These are phyloP conservation scores for Coccinonectria pachysandricola DNA, from an alignment of 2,329 filamentous ascomycete genomes.

Conservation along the genomic window DNA sequence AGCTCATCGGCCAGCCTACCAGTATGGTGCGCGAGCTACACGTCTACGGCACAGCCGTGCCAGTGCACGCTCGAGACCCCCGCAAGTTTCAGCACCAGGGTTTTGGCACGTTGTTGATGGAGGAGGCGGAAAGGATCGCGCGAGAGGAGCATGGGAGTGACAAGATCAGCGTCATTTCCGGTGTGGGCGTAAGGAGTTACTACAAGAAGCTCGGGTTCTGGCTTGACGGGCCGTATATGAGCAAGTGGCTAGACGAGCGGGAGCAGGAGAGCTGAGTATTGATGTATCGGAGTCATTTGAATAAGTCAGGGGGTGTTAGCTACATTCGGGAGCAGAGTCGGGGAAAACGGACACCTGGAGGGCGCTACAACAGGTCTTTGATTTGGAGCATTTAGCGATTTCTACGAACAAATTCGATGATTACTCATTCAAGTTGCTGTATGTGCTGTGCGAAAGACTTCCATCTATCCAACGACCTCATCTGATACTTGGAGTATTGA, in stretches of 20 bases:
- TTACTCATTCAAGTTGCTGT: too few species aligned
- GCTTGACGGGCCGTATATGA: constrained; percentile 83
- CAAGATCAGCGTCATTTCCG: constrained; percentile 97
- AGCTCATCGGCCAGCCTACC: constrained; percentile 76
- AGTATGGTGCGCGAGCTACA: constrained; percentile 91
- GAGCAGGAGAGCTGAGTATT: constrained; percentile 12
- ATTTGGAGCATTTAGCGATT: too few species aligned
- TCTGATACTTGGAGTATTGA: too few species aligned
- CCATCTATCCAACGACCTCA: too few species aligned
- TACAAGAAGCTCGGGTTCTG: constrained; percentile 89
- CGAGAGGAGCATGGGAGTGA: constrained; percentile 85
- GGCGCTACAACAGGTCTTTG: too few species aligned
- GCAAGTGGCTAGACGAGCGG: constrained; percentile 49
- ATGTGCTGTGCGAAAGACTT: too few species aligned
- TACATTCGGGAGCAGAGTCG: too few species aligned
- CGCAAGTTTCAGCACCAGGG: constrained; percentile 98
- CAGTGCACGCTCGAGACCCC: constrained; percentile 87
- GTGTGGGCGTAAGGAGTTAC: constrained; percentile 90
- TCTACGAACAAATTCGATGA: too few species aligned
- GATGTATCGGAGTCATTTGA: constrained; percentile 3
- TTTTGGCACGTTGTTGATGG: constrained; percentile 93
- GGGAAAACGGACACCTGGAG: too few species aligned
- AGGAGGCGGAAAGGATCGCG: constrained; percentile 92
- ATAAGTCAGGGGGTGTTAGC: constrained; percentile 5
- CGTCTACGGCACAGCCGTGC: constrained; percentile 95